Percentiles rank a stretch among this genome's conserved stretches.
phyloP scores from a whole-genome alignment of 768 basidiomycete species.

The Epithele typhae region DNA sequence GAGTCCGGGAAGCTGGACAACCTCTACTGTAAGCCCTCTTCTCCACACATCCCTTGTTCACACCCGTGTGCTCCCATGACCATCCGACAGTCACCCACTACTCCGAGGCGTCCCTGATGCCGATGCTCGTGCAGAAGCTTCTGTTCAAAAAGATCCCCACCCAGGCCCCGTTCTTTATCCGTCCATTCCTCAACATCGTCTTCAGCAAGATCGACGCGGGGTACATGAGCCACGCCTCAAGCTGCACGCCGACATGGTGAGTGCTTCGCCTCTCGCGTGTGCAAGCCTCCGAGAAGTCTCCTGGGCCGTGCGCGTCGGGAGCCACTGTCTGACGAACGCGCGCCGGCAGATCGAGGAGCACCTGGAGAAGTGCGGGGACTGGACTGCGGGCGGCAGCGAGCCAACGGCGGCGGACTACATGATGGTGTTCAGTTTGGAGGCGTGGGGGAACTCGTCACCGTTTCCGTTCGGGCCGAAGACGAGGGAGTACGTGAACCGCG shows the following conservation, averaged over 20 bases:
- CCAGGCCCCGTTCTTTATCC: conserved; percentile 28
- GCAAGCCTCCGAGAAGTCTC: too few relatives aligned
- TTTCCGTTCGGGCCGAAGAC: conserved; percentile 29
- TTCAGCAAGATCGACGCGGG: conserved; percentile 13
- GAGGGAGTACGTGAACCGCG: conserved; percentile 32
- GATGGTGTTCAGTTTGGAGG: conserved; percentile 39
- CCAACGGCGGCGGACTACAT: conserved; percentile 42
- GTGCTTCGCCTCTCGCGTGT: neutral
- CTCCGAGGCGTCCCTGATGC: conserved; percentile 33
- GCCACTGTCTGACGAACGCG: neutral
- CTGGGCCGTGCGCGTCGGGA: too few relatives aligned
- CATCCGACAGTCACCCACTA: conserved; percentile 26
- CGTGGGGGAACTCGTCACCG: conserved; percentile 10
- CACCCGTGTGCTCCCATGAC: too few relatives aligned
- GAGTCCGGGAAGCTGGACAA: conserved; percentile 24
- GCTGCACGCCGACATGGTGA: conserved; percentile 24
- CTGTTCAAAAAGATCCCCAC: conserved; percentile 28
- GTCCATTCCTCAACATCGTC: conserved; percentile 23
- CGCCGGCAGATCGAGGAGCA: conserved; percentile 34
- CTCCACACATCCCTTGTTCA: too few relatives aligned
- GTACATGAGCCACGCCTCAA: conserved; percentile 25
- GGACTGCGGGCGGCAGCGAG: conserved; percentile 33
- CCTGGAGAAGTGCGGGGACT: conserved; percentile 26
- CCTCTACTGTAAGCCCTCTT: conserved; percentile 28
- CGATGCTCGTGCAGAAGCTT: conserved; percentile 27